A percentile compares a stretch with the other conserved stretches of the same genome.
Evolutionary conservation across 352 stramenopile species (phyloP).

Genomic region (Phytophthora ramorum): DNA sequence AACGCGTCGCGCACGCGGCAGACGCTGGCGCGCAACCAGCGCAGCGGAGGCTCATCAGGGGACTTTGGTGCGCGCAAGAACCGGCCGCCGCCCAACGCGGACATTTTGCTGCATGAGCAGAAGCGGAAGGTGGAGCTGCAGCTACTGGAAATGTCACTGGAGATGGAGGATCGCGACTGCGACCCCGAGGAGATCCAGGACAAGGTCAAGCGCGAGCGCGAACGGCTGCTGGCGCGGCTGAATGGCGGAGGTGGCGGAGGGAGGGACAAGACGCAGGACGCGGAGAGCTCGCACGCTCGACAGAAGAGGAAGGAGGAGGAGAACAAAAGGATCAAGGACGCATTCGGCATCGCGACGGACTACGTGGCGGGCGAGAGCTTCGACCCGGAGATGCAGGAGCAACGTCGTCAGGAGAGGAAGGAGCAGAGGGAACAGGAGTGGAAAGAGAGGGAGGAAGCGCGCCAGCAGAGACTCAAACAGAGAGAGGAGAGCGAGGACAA

Average conservation of each 20-base stretch:
- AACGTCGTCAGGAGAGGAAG: conserved; percentile 56
- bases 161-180: conserved; percentile 79
- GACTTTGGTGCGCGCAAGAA: conserved; percentile 28
- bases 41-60: conserved; percentile 11
- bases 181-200: conserved; percentile 72
- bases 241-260: conserved; percentile 6
- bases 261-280: conserved; percentile 27
- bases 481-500: conserved; percentile 44
- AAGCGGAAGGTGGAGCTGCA: conserved; percentile 85
- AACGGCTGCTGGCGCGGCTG: conserved; percentile 54
- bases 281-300: conserved; percentile 57
- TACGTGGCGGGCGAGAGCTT: conserved; percentile 83
- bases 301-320: conserved; percentile 74
- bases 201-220: conserved; percentile 66
- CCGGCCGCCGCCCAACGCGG: conserved; percentile 58
- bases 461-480: conserved; percentile 42
- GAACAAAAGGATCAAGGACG: conserved; percentile 66
- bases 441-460: conserved; percentile 55
- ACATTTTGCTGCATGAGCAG: conserved; percentile 82
- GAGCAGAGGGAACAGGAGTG: conserved; percentile 53
- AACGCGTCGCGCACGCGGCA: conserved; percentile 72
- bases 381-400: conserved; percentile 77
- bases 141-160: conserved; percentile 78
- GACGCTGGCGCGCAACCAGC: conserved; percentile 58
- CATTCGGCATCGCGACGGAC: conserved; percentile 76